These are phyloP conservation scores for Penicillium aurantiogriseum DNA, from an alignment of 2,329 filamentous ascomycete species.

Conservation along the genomic window DNA sequence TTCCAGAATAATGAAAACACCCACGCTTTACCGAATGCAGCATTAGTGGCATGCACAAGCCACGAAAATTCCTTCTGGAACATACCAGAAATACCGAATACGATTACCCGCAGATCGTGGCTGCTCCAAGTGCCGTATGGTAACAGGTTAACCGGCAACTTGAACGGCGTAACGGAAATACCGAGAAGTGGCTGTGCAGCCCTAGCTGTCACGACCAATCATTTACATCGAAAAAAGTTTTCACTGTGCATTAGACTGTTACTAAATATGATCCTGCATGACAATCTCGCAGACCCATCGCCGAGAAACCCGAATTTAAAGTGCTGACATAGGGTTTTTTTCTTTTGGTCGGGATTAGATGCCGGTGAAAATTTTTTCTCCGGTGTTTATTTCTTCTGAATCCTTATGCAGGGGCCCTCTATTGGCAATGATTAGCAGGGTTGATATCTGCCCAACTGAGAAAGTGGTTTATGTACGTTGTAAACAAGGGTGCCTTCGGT, in stretches of 20 bases:
- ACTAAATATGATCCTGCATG: conserved; percentile 22
- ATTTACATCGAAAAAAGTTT: conserved; percentile 20
- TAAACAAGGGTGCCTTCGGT: not conserved
- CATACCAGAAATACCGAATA: conserved; percentile 9
- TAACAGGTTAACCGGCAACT: conserved; percentile 10
- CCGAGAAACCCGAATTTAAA: conserved; percentile 16
- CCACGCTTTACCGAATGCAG: not conserved
- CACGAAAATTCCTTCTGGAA: conserved; percentile 8
- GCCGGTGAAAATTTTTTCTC: conserved; percentile 19
- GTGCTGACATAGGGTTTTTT: conserved; percentile 21
- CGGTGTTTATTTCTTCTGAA: not conserved
- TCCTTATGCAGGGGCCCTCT: conserved; percentile 8
- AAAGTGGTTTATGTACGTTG: conserved; percentile 1
- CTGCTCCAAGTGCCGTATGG: not conserved
- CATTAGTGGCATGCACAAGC: conserved; percentile 2
- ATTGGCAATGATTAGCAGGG: not conserved
- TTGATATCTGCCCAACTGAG: conserved; percentile 5
- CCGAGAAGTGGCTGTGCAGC: conserved; percentile 21
- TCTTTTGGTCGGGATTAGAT: conserved; percentile 6
- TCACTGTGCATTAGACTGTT: conserved; percentile 24
- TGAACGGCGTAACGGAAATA: conserved; percentile 3
- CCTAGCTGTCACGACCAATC: conserved; percentile 13
- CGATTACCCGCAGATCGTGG: conserved; percentile 3
- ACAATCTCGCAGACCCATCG: not conserved
- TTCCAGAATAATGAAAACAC: conserved; percentile 8